These are phyloP conservation scores for Strombidium stylifer DNA, from an alignment of 73 alveolate genomes.

Conservation along the genomic window DNA sequence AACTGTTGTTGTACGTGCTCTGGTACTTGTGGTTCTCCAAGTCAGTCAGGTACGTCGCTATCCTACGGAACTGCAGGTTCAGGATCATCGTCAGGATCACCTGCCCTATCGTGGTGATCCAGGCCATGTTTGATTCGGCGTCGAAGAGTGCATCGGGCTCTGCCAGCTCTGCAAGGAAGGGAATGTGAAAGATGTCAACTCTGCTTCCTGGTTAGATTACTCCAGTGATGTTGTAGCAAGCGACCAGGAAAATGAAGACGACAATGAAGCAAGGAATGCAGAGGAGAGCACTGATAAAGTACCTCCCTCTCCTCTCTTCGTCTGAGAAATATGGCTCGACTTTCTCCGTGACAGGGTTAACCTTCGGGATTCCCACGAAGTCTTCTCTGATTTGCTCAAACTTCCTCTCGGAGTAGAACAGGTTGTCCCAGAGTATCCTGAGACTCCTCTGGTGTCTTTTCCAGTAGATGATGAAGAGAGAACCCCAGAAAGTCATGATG, in stretches of 20 bases:
- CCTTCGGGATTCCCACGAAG: slow-evolving; percentile 48
- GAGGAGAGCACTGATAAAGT: slow-evolving; percentile 18
- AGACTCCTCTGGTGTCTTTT: slow-evolving; percentile 20
- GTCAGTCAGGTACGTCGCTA: slow-evolving; percentile 46
- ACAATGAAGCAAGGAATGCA: slow-evolving; percentile 45
- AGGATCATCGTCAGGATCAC: slow-evolving; percentile 21
- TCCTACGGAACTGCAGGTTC: slow-evolving; percentile 39
- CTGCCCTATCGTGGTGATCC: slow-evolving; percentile 42
- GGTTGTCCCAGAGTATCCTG: slow-evolving; percentile 52
- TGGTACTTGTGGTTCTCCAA: slow-evolving; percentile 68
- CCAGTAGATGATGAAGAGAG: slow-evolving; percentile 56
- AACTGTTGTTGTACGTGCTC: slow-evolving; percentile 42
- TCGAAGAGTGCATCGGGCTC: slow-evolving; percentile 51
- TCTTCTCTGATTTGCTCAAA: slow-evolving; percentile 46
- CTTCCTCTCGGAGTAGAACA: background rate
- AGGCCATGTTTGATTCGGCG: slow-evolving; percentile 32
- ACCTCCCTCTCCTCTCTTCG: slow-evolving; percentile 31
- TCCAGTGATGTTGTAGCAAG: slow-evolving; percentile 55
- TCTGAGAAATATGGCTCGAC: slow-evolving; percentile 43
- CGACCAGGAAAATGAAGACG: slow-evolving; percentile 40
- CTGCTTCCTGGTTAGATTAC: slow-evolving; percentile 18
- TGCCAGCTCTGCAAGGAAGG: slow-evolving; percentile 29
- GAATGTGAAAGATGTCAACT: slow-evolving; percentile 39
- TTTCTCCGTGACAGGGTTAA: slow-evolving; percentile 50
- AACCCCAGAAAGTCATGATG: slow-evolving; percentile 52